Base-by-base conservation (phyloP, 2,329 filamentous ascomycete species). In the Ceratocystiopsis minuta region DNA sequence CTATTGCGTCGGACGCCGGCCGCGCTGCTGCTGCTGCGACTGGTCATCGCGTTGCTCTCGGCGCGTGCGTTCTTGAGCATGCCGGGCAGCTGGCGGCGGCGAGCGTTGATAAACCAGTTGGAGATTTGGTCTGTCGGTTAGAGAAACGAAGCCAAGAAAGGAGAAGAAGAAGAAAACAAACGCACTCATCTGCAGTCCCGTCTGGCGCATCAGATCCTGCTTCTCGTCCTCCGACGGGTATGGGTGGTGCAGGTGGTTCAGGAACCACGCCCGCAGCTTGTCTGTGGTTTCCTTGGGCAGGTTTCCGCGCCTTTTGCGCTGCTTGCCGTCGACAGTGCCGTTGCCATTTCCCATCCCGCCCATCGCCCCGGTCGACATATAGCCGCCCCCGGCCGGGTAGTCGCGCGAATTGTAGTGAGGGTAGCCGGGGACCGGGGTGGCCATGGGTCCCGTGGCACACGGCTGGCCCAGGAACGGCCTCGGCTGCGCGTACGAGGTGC, bases 181-280 rank as follows among this genome's bases (percentile, higher is more conserved):
- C 75, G 64, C 67, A 74, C 80, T 87, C 63, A 92, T 78, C 42
- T 82, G 79, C 24, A 94, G 64, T 1, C 76, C 76, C 1, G 85
- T 93, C 53, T 75, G 66, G 38, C 70, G 69, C 68, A 86, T 84
- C 38, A 93, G 67, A 45, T 81, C 73, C 54, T 87, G 75, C 59
- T 93, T 92, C 61, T 92, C 80, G 48, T 92, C 83, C 57, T 92
- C 83, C 5, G 77, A 86, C 1, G 85, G 85, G 55, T 93, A 93
- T 0, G 85, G 84, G 53, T 90, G 84, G 46, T 76, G 67, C 9
- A 86, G 59, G 57, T 90, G 80, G n/a, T 68, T 67, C 40, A 77
- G 60, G 49, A 92, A 87, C 86, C 86, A 94, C 0, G 72, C 65
- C 42, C 81, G 74, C 35, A 94, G 65, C 49, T 82, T 78, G 54